Evolutionary conservation across 2,329 filamentous ascomycete species (phyloP), one percentile per base, ranked within the genome.

Genomic region (Claviceps pusilla): DNA sequence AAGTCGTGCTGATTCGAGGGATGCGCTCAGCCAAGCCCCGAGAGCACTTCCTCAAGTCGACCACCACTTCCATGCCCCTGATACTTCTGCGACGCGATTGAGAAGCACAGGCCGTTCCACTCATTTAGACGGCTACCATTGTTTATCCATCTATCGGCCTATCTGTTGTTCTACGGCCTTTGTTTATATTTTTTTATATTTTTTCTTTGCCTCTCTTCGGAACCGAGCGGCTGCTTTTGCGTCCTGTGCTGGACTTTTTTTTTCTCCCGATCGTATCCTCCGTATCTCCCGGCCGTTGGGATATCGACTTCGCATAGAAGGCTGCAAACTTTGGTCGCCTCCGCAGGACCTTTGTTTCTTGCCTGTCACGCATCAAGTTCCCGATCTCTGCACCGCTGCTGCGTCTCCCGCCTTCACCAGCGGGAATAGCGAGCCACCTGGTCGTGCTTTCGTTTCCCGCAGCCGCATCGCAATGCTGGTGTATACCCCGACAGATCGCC

Each of bases 401-500:
- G 52, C 56, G 35, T 42, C 59, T 48, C 48, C 57, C 57, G 57
- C 58, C 51, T 53, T 57, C 41, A 54, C 57, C 24, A 45, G 52
- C 53, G 29, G 54, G 56, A 51, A 33, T 16, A 42, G 39, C 29
- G 50, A 48, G 47, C 45, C 52, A 46, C 54, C 50, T 52, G 49
- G 52, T 48, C 53, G 46, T 54, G 14, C 37, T 52, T 49, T 41
- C 49, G 16, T 45, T 9, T 33, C 31, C 41, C 43, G n/a, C 42
- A 43, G 31, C 56, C 57, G 39, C 58, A 63, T 65, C 66, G 67
- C 59, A 58, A 70, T 70, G 68, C 65, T 56, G 58, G 57, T 58
- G 61, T 61, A 59, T 59, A 56, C 54, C 55, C 61, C 51, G 59
- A 59, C 55, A 58, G 55, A 57, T 60, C 57, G 59, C 61, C 63